Evolutionary conservation across 2,329 filamentous ascomycete genomes (phyloP), one percentile per base, ranked within the genome.

Genomic region (Lecanicillium sp.): DNA sequence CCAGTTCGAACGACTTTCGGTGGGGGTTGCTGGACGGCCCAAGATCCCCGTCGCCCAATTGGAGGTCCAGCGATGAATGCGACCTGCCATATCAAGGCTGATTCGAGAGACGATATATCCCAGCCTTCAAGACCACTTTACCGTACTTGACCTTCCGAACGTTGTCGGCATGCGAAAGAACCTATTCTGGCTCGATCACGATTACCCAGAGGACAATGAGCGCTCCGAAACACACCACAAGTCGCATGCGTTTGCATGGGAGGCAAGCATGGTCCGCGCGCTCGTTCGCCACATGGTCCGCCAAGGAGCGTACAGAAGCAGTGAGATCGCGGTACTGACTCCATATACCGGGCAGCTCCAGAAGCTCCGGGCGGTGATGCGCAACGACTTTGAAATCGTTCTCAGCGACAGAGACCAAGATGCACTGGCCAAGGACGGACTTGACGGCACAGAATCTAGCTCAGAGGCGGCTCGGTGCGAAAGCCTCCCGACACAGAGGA

Each of bases 281-380:
- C 56, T 88, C 0, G 76, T 87, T 0, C 68, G 67, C 0, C 81
- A 89, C 49, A 57, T 89, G 1, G 62, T 82, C 5, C 66, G 69
- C 0, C 83, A 88, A 50, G 81, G 81, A 0, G 51, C 48, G 0
- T 87, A 88, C 51, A 55, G 53, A 0, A 56, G 60, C 0, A 65
- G 64, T 0, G 78, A 87, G 2, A 84, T 89, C 42, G 81, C 82
- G 0, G 74, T 90, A 0, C 52, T 89, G 5, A 87, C 83, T 0
- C 79, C 78, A 0, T 83, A 84, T 42, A 55, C 69, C 0, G 77
- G 75, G 0, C 78, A 83, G 44, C 55, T 77, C 3, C 62, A 69
- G 4, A 67, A 68, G 35, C 61, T 83, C 2, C 68, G 69, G 3
- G 49, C 49, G 2, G 54, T 50, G 2, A 57, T 82, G 51, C 50